These are phyloP conservation scores for Cadophora sp. DNA, from an alignment of 2,329 filamentous ascomycete species.

Conservation along the genomic window DNA sequence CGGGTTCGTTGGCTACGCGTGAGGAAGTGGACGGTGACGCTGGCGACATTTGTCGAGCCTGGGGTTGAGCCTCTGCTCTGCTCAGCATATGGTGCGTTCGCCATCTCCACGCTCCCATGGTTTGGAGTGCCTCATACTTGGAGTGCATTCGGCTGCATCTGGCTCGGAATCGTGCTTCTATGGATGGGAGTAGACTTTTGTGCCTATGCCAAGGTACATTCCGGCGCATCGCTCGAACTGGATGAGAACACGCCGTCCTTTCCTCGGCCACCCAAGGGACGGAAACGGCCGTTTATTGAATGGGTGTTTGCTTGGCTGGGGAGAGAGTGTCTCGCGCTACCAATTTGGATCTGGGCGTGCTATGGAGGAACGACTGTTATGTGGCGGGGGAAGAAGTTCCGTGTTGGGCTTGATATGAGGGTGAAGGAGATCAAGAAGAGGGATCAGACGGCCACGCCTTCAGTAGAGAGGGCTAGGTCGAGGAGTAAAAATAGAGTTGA, in stretches of 20 bases:
- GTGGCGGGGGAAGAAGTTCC: slow-evolving; percentile 86
- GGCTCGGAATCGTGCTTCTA: slow-evolving; percentile 65
- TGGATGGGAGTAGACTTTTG: slow-evolving; percentile 83
- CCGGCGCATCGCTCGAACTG: slow-evolving; percentile 70
- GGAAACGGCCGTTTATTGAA: slow-evolving; percentile 63
- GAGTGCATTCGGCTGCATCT: slow-evolving; percentile 68
- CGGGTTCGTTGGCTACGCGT: slow-evolving; percentile 91
- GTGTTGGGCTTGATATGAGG: slow-evolving; percentile 83
- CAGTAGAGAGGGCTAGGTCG: slow-evolving; percentile 29
- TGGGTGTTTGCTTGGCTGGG: slow-evolving; percentile 88
- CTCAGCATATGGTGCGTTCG: slow-evolving; percentile 80
- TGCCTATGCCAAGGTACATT: slow-evolving; percentile 77
- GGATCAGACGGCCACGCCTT: slow-evolving; percentile 20
- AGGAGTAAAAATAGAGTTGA: slow-evolving; percentile 41
- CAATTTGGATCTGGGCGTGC: slow-evolving; percentile 90
- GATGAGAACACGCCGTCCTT: slow-evolving; percentile 79
- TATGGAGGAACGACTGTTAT: slow-evolving; percentile 85
- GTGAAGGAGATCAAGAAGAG: slow-evolving; percentile 60
- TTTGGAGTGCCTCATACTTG: slow-evolving; percentile 71
- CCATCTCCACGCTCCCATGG: slow-evolving; percentile 74
- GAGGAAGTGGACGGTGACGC: slow-evolving; percentile 89
- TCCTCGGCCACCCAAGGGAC: slow-evolving; percentile 66
- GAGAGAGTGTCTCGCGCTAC: slow-evolving; percentile 80
- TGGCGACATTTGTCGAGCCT: slow-evolving; percentile 90
- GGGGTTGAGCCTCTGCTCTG: slow-evolving; percentile 90